Evolutionary conservation across 2,329 filamentous ascomycete species (phyloP), one percentile per base, ranked within the genome.

Genomic region (Penicillium occitanis): DNA sequence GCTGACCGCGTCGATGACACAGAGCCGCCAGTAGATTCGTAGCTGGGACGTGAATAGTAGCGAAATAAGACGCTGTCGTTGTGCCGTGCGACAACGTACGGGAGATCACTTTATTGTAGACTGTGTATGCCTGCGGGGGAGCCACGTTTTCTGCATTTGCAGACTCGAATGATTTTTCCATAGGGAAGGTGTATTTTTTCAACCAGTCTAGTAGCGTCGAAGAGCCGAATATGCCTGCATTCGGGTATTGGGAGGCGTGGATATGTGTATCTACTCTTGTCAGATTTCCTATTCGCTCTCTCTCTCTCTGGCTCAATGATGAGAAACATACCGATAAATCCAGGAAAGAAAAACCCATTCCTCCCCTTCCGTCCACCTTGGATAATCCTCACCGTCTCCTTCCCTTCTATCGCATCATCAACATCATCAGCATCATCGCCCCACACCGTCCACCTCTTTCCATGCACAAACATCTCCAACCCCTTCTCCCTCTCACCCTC

Each of bases 191-290:
- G 81, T 99, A 98, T 17, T 85, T 95, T 72, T 93, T 87, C 5
- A 99, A 84, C 95, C 95, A 99, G 79, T 95, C 90, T 14, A 99
- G 86, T 37, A 99, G 88, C 0, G 94, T 97, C 0, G 91, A 90
- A 70, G 93, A 95, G 73, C 95, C 95, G 75, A 98, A 98, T 69
- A 99, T 90, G 67, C 95, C 95, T 1, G 88, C 87, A 74, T 99
- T 99, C 66, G 94, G 93, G 73, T 97, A 97, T 80, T 99, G 95
- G 0, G 93, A 87, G 8, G 95, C 95, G 76, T 99, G 95, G 66
- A 97, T 91, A 77, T 99, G 95, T 0, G 95, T 97, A 78, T 99
- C 94, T 94, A 1, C 7, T 28, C 7, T 30, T 5, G 35, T 46
- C 30, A 58, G 11, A 30, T 60, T 30, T n/a, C 22, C 5, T 33